phyloP scores from a whole-genome alignment of 129 eudicot species.

The Artemisia tridentata region DNA sequence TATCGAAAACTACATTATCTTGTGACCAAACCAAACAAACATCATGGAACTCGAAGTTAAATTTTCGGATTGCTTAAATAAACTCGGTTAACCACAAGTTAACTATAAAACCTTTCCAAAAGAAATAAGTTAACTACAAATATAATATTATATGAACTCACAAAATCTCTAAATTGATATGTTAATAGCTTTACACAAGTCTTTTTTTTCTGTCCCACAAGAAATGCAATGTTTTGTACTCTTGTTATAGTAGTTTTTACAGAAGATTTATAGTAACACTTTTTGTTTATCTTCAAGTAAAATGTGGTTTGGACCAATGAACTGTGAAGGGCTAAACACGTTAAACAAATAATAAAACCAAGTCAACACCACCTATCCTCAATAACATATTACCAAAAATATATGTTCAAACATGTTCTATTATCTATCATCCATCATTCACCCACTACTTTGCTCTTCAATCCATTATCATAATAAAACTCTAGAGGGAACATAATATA shows the following conservation, averaged over 20 bases:
- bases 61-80: not conserved
- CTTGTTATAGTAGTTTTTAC: not conserved
- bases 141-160: no score
- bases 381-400: slow-evolving; percentile 20
- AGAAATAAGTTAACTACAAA: no score
- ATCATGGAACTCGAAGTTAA: not conserved
- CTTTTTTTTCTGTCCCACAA: no score
- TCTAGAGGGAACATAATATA: not conserved
- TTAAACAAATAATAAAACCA: slow-evolving; percentile 22
- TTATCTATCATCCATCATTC: slow-evolving; percentile 23
- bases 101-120: not conserved
- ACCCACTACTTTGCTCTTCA: slow-evolving; percentile 25
- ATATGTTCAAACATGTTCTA: slow-evolving; percentile 30
- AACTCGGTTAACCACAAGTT: not conserved
- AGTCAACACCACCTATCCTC: slow-evolving; percentile 32
- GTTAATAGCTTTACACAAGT: not conserved
- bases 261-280: no score
- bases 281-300: not conserved
- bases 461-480: slow-evolving; percentile 18
- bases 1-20: not conserved
- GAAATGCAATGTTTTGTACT: no score
- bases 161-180: not conserved
- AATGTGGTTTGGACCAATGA: not conserved
- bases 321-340: slow-evolving; percentile 4
- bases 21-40: not conserved